phyloP scores from a whole-genome alignment of 2,329 filamentous ascomycete genomes.

The Ophiostoma ulmi region DNA sequence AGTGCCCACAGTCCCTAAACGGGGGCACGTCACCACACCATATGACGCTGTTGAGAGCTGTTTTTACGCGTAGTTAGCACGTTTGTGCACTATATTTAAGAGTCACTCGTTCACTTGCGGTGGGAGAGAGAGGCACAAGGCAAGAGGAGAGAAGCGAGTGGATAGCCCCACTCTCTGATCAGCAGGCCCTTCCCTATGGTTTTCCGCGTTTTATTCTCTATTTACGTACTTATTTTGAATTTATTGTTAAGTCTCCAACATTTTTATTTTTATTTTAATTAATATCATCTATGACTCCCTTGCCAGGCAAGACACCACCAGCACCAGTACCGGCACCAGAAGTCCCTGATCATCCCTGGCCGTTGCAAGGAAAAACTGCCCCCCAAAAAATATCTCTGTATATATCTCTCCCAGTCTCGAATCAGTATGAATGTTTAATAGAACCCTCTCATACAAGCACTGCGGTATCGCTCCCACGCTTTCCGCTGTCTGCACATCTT shows the following conservation, averaged over 20 bases:
- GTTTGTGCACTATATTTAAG: slow-evolving; percentile 8
- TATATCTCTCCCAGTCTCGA: not conserved
- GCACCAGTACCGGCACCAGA: not conserved
- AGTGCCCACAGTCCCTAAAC: not conserved
- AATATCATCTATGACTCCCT: not conserved
- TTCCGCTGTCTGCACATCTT: not conserved
- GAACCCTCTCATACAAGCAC: not conserved
- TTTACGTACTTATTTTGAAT: not conserved
- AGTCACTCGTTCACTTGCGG: not conserved
- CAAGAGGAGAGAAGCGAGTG: not conserved
- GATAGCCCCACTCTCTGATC: slow-evolving; percentile 17
- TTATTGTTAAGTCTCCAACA: not conserved
- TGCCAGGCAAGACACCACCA: not conserved
- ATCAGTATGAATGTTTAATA: not conserved
- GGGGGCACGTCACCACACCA: slow-evolving; percentile 1
- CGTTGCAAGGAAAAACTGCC: not conserved
- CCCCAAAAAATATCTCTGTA: not conserved
- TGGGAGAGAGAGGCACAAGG: not conserved
- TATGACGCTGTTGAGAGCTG: not conserved
- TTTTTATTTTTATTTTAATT: not conserved
- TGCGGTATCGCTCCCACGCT: slow-evolving; percentile 6
- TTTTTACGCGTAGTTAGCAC: not conserved
- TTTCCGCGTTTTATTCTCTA: not conserved
- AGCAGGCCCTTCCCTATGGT: slow-evolving; percentile 22
- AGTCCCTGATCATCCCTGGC: slow-evolving; percentile 2